phyloP scores from a whole-genome alignment of 805 yeast genomes.

The Starmerella floricola region DNA sequence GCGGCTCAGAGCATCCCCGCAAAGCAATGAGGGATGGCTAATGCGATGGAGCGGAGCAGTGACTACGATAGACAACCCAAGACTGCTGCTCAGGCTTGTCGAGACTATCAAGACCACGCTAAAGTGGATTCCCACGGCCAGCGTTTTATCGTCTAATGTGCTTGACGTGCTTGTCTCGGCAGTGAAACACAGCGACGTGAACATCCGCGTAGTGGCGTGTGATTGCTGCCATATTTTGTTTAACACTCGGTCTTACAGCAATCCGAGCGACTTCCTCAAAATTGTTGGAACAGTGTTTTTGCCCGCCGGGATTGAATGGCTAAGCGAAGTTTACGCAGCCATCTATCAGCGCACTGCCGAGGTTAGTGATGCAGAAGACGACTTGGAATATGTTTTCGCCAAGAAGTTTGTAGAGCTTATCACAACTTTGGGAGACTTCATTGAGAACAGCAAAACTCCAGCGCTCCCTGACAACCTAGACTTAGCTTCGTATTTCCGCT shows the following conservation, averaged over 20 bases:
- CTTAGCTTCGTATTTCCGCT: conserved; percentile 51
- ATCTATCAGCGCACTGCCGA: conserved; percentile 24
- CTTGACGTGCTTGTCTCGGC: conserved; percentile 45
- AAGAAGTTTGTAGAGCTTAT: conserved; percentile 91
- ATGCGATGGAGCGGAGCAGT: conserved; percentile 45
- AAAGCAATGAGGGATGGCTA: conserved; percentile 74
- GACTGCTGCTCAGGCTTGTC: conserved; percentile 38
- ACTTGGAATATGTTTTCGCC: conserved; percentile 61
- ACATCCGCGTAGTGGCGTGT: conserved; percentile 67
- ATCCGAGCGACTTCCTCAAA: conserved; percentile 56
- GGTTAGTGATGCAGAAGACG: conserved; percentile 50
- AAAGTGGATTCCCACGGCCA: conserved; percentile 78
- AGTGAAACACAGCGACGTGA: conserved; percentile 36
- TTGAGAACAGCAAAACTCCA: conserved; percentile 32
- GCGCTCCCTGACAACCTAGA: conserved; percentile 45
- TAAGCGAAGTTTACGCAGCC: conserved; percentile 45
- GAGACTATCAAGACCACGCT: conserved; percentile 81
- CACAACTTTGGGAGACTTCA: conserved; percentile 70
- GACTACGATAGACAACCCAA: conserved; percentile 20
- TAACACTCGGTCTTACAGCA: conserved; percentile 54
- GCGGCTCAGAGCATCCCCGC: conserved; percentile 41
- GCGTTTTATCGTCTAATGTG: conserved; percentile 55
- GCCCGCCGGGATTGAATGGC: conserved; percentile 57
- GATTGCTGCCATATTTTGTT: conserved; percentile 84
- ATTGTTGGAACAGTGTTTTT: conserved; percentile 70